A percentile compares a stretch with the other conserved stretches of the same genome.
Evolutionary conservation across 23 red algal species (phyloP).

Genomic region (Chondrus crispus): DNA sequence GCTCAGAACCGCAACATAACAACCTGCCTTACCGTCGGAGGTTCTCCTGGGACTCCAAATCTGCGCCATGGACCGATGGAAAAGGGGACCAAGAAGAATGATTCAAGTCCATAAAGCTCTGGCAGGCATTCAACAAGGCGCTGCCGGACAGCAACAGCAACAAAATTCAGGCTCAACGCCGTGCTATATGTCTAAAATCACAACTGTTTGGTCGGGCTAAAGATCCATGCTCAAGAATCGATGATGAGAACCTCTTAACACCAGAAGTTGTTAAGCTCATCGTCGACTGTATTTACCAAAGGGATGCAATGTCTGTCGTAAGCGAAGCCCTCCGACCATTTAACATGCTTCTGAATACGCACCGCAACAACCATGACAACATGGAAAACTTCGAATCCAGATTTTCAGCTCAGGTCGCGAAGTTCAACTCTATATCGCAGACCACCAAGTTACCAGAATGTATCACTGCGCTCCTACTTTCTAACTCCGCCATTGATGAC

Average conservation of each 20-base stretch:
- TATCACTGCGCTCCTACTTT: not conserved
- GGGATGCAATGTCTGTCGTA: not conserved
- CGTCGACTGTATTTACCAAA: not conserved
- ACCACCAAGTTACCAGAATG: not conserved
- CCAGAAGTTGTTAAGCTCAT: not conserved
- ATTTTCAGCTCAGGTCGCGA: not conserved
- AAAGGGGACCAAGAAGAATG: not conserved
- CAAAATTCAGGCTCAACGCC: not conserved
- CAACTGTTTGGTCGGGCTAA: slow-evolving; percentile 26
- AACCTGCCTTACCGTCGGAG: not conserved
- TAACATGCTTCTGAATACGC: not conserved
- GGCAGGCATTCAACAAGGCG: not conserved
- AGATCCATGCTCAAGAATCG: not conserved
- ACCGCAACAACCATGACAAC: not conserved
- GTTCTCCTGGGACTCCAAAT: slow-evolving; percentile 1
- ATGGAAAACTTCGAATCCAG: not conserved
- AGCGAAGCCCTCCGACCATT: not conserved
- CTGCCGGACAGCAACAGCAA: not conserved
- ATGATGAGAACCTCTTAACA: not conserved
- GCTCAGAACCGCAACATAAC: slow-evolving; percentile 25
- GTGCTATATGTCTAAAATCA: slow-evolving; percentile 13
- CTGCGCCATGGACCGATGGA: not conserved
- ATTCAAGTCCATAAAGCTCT: not conserved
- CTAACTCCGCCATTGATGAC: not conserved
- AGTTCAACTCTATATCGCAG: slow-evolving; percentile 2